Conservation (phyloP, 2,329 filamentous ascomycete species). For the Neofusicoccum laricinum region DNA sequence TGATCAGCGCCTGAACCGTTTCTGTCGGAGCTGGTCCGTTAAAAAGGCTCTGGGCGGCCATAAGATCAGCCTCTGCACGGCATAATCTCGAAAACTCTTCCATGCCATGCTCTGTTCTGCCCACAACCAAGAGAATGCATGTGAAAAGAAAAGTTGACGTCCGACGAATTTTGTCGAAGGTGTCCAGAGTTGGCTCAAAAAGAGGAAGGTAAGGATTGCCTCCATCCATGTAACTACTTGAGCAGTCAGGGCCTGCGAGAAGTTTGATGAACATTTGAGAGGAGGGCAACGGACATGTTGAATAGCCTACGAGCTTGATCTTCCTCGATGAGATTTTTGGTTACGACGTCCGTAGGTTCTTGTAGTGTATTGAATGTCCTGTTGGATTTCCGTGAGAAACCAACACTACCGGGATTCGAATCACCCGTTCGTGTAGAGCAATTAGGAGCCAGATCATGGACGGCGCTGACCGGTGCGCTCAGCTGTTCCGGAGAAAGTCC, state of each 20-base stretch:
- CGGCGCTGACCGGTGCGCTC: not conserved
- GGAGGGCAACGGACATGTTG: too few relatives aligned
- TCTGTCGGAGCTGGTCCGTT: not conserved
- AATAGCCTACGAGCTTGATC: not conserved
- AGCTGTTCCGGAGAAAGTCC: not conserved
- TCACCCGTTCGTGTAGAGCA: not conserved
- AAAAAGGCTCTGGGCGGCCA: not conserved
- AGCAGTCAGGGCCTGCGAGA: not conserved
- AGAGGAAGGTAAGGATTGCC: conserved; percentile 1
- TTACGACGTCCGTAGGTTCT: not conserved
- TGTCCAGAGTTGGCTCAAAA: not conserved
- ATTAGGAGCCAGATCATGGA: not conserved
- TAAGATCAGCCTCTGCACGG: not conserved
- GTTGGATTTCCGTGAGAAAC: not conserved
- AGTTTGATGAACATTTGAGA: too few relatives aligned
- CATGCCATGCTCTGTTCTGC: not conserved
- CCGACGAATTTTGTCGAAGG: not conserved
- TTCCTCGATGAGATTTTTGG: not conserved
- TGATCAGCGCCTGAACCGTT: not conserved
- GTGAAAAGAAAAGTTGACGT: not conserved
- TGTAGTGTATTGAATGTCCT: not conserved
- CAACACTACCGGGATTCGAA: too few relatives aligned
- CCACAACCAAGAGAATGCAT: not conserved
- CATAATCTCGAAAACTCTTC: not conserved
- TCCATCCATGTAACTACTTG: not conserved